A percentile compares a stretch with the other conserved stretches of the same genome.
These are phyloP conservation scores for Wilcoxina mikolae DNA, from an alignment of 495 filamentous ascomycete species.

Conservation along the genomic window DNA sequence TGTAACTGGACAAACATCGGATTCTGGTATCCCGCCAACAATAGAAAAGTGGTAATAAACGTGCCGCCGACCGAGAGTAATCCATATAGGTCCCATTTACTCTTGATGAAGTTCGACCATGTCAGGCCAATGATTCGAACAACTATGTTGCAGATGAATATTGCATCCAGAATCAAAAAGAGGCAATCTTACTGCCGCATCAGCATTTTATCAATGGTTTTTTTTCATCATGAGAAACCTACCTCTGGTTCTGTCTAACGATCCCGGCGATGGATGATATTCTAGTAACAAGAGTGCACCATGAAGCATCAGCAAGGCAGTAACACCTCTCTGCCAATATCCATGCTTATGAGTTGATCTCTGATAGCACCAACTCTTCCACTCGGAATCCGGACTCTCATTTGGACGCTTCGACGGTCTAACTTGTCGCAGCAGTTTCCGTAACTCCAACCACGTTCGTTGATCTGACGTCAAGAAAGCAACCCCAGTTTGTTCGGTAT, in stretches of 20 bases:
- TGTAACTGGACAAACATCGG: slow-evolving; percentile 62
- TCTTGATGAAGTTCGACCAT: slow-evolving; percentile 82
- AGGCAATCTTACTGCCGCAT: slow-evolving; percentile 39
- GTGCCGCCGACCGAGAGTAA: slow-evolving; percentile 73
- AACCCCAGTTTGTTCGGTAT: slow-evolving; percentile 96
- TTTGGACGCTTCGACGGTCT: slow-evolving; percentile 79
- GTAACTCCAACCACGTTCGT: slow-evolving; percentile 87
- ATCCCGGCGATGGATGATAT: slow-evolving; percentile 54
- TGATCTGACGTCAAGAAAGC: slow-evolving; percentile 94
- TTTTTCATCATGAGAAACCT: slow-evolving; percentile 10
- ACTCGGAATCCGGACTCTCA: slow-evolving; percentile 55
- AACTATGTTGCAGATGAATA: slow-evolving; percentile 72
- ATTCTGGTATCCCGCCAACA: slow-evolving; percentile 40
- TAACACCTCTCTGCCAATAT: slow-evolving; percentile 74
- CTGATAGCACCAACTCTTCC: slow-evolving; percentile 89
- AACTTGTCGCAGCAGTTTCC: slow-evolving; percentile 85
- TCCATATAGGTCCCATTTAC: slow-evolving; percentile 91
- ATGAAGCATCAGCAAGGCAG: slow-evolving; percentile 63
- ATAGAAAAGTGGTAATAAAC: slow-evolving; percentile 58
- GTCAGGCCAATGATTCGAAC: slow-evolving; percentile 78
- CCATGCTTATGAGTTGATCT: slow-evolving; percentile 88
- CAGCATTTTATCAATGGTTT: background rate
- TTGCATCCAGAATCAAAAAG: slow-evolving; percentile 69
- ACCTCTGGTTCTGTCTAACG: slow-evolving; percentile 53
- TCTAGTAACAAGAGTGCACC: slow-evolving; percentile 71